Evolutionary conservation across 2,329 filamentous ascomycete genomes (phyloP), one percentile per base, ranked within the genome.

Genomic region (Exserohilum turcica): DNA sequence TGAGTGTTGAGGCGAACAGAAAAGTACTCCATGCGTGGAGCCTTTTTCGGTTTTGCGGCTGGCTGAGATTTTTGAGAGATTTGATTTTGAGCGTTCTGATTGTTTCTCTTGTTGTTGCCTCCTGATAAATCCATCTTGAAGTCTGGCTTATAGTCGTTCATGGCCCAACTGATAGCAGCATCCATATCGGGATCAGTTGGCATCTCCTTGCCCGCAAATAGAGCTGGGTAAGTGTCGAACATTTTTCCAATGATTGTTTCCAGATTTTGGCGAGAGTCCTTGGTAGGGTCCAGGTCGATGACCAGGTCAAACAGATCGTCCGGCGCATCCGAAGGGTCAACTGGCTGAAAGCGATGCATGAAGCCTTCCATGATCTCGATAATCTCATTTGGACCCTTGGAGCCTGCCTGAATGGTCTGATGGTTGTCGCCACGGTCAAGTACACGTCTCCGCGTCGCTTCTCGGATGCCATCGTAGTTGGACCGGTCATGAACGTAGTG

Each of bases 301-400:
- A 96, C 80, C 3, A 86, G 78, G 67, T 97, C 91, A 65, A 99
- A 99, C 6, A 83, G 82, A 59, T 87, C 81, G 68, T 99, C 94
- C 0, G 94, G 92, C n/a, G 77, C 74, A 6, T 77, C 77, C 15
- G 85, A 81, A 0, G 82, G 77, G 60, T 92, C 84, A 53, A 92
- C 81, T 16, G 88, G 84, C 76, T 99, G 89, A 70, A 96, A 97
- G 31, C 94, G 86, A 10, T 84, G 75, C 61, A 99, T 81, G 76
- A 99, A 99, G 3, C 91, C 91, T 64, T 97, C 90, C 94, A 99
- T 97, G 64, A 99, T 96, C 5, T 85, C 84, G 40, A 94, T 80
- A 49, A 94, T 90, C 73, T 96, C 93, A 15, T 82, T 77, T 40
- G 80, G 76, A 38, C 88, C 84, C 50, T 90, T 88, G 39, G 85